phyloP scores from a whole-genome alignment of 225 moss, liverwort and hornwort species.

The Rhytidiadelphus loreus region DNA sequence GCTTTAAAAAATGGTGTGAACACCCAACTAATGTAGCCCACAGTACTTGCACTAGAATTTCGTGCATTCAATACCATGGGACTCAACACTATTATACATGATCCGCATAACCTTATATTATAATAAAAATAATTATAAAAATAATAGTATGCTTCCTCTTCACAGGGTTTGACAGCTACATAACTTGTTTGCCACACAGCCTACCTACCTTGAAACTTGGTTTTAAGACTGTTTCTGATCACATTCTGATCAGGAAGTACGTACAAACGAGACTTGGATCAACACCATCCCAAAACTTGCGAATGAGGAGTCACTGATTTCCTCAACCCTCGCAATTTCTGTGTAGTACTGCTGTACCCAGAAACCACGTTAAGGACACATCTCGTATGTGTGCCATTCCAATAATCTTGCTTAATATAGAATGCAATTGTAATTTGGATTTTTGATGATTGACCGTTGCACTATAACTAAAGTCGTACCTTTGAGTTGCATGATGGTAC shows the following conservation, averaged over 20 bases:
- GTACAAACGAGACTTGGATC: no score
- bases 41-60: not conserved
- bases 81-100: not conserved
- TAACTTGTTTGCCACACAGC: not conserved
- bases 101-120: not conserved
- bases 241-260: not conserved
- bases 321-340: not conserved
- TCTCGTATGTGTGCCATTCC: not conserved
- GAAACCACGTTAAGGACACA: not conserved
- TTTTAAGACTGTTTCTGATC: not conserved
- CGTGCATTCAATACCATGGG: not conserved
- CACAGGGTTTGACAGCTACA: not conserved
- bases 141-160: no score
- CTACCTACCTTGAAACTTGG: not conserved
- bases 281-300: not conserved
- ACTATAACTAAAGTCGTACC: rapidly evolving
- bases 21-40: not conserved
- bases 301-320: not conserved
- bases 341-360: rapidly evolving
- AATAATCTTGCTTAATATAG: not conserved
- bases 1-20: not conserved
- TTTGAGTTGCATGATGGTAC: not conserved
- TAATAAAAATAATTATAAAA: not conserved
- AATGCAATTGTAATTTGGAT: not conserved
- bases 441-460: not conserved